phyloP scores from a whole-genome alignment of 768 basidiomycete species.

The Trametes coccinea region DNA sequence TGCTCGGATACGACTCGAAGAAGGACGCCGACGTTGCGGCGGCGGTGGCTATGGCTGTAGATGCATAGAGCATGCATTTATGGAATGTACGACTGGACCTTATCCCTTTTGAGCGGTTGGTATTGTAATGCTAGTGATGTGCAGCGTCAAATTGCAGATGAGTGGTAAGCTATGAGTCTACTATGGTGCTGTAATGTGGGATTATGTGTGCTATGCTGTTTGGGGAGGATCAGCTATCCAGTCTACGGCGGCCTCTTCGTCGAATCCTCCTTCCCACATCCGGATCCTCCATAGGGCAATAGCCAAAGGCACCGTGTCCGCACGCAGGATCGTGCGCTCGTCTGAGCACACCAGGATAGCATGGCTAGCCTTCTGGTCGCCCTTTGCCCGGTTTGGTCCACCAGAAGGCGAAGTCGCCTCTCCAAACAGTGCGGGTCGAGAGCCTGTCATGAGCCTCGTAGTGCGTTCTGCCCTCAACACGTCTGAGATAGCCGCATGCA shows the following conservation, averaged over 20 bases:
- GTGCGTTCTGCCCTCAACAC: conserved; percentile 51
- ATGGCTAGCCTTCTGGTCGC: conserved; percentile 56
- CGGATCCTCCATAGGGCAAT: conserved; percentile 78
- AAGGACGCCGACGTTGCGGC: conserved; percentile 21
- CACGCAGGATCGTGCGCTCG: conserved; percentile 47
- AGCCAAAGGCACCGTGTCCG: conserved; percentile 63
- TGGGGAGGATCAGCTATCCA: conserved; percentile 3
- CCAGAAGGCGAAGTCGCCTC: not conserved
- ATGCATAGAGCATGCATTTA: conserved; percentile 28
- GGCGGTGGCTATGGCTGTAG: conserved; percentile 47
- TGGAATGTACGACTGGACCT: conserved; percentile 21
- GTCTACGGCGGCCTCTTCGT: not conserved
- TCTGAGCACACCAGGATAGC: conserved; percentile 68
- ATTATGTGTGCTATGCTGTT: not conserved
- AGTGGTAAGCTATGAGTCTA: not conserved
- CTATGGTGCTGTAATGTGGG: not conserved
- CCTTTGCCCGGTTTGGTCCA: conserved; percentile 18
- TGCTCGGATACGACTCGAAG: conserved; percentile 45
- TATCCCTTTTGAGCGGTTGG: conserved; percentile 11
- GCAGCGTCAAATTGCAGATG: not conserved
- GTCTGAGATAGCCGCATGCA: conserved; percentile 50
- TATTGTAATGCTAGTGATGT: conserved; percentile 15
- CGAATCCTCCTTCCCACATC: conserved; percentile 64
- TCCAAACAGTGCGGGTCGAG: not conserved
- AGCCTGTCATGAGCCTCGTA: conserved; percentile 18